Conservation (phyloP, 2,329 filamentous ascomycete species). For the Chaetomium strumarium region DNA sequence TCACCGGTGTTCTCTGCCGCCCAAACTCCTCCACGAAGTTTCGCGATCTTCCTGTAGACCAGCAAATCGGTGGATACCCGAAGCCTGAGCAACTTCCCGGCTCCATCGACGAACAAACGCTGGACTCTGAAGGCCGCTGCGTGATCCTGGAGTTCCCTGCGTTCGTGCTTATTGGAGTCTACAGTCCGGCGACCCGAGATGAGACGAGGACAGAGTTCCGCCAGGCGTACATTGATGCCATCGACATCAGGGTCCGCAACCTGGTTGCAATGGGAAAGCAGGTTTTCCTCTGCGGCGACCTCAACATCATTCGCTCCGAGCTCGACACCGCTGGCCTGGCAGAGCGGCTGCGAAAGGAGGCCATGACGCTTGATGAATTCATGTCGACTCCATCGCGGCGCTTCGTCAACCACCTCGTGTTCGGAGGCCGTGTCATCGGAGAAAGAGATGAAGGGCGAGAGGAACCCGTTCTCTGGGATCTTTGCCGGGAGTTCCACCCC, state of each 20-base stretch:
- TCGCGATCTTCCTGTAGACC: conserved; percentile 63
- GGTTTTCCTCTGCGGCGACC: conserved; percentile 78
- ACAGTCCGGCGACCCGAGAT: conserved; percentile 85
- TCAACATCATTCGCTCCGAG: conserved; percentile 65
- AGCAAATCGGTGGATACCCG: conserved; percentile 88
- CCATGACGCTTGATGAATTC: conserved; percentile 64
- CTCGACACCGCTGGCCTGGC: conserved; percentile 71
- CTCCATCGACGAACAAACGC: conserved; percentile 58
- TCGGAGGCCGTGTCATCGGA: conserved; percentile 62
- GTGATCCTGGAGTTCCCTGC: conserved; percentile 89
- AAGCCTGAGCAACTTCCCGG: conserved; percentile 58
- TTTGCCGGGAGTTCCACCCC: conserved; percentile 76
- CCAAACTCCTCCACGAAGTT: conserved; percentile 67
- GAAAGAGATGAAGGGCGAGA: conserved; percentile 64
- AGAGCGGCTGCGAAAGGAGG: conserved; percentile 66
- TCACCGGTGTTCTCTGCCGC: conserved; percentile 72
- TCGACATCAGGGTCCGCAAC: conserved; percentile 82
- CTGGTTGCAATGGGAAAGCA: conserved; percentile 73
- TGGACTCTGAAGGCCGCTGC: conserved; percentile 90
- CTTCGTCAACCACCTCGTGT: conserved; percentile 80
- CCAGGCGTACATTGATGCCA: conserved; percentile 67
- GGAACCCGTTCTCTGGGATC: conserved; percentile 70
- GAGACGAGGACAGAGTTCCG: conserved; percentile 79
- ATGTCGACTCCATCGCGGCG: conserved; percentile 65
- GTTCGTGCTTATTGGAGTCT: conserved; percentile 88